Evolutionary conservation across 176 grass and related monocot species (phyloP).

Genomic region (Elymus sibiricus): DNA sequence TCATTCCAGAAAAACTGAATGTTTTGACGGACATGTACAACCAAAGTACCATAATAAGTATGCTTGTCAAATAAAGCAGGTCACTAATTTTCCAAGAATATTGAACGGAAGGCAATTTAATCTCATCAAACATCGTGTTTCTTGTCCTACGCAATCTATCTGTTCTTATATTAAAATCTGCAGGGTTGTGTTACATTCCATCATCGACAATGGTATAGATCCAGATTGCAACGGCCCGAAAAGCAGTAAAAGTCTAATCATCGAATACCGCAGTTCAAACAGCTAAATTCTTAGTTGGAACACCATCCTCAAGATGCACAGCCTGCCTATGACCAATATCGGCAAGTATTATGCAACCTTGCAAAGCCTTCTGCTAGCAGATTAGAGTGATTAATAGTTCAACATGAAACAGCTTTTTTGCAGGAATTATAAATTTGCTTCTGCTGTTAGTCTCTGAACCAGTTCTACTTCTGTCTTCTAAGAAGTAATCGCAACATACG

Average conservation of each 20-base stretch:
- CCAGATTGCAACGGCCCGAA: neutral
- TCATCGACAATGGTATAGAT: neutral
- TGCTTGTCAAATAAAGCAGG: constrained; percentile 14
- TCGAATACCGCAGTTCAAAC: neutral
- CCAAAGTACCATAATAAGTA: constrained; percentile 4
- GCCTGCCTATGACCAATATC: neutral
- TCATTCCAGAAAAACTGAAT: neutral
- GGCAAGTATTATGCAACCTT: neutral
- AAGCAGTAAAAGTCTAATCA: neutral
- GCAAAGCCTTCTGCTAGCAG: neutral
- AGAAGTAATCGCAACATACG: neutral
- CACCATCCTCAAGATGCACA: neutral
- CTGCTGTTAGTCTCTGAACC: neutral
- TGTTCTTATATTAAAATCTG: neutral
- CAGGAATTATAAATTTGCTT: neutral
- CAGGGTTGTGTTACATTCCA: neutral
- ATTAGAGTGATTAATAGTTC: neutral
- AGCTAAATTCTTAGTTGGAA: neutral
- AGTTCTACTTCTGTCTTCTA: neutral
- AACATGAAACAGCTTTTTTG: neutral
- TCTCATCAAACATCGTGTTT: constrained; percentile 1
- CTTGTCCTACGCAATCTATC: neutral
- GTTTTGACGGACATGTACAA: neutral
- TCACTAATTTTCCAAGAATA: neutral
- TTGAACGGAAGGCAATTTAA: neutral